Base-by-base conservation (phyloP, 2,329 filamentous ascomycete genomes). In the Paecilomyces niveus region DNA sequence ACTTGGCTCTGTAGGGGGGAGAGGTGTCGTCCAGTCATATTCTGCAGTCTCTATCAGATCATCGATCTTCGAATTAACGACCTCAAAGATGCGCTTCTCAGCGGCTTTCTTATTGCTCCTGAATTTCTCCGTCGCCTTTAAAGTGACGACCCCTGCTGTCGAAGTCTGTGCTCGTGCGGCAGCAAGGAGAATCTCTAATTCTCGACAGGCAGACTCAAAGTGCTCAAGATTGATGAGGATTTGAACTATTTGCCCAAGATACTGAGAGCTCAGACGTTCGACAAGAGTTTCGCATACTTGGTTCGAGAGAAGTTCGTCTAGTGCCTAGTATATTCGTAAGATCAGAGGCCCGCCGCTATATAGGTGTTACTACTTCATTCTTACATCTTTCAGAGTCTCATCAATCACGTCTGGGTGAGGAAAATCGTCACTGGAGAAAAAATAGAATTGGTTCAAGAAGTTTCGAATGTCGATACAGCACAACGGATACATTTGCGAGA, bases 391-490 rank as follows among this genome's bases (percentile, higher is more conserved):
- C 6, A 99, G 80, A 0, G 92, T 96, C 63, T 95, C 89, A 64
- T 99, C 94, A 64, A 99, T 96, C 56, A 95, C 84, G 62, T 85
- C 88, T 1, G 91, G 89, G 63, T 96, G 90, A 63, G 94, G 89
- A 70, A 97, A 97, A 71, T 97, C 92, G 68, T 97, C 92, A 68
- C 96, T 92, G 8, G 90, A 92, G 76, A 97, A 99, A 74, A 95
- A 92, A 74, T 97, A 97, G 68, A 99, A 97, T 70, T 97, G 92
- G 72, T 97, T 97, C 60, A 97, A 80, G 73, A 99, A 97, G 73
- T 97, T 97, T 49, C 93, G 86, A 67, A 99, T 97, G 69, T 97
- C 92, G 71, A 97, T 97, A 78, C 94, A 99, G 76, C 94, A 97
- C 32, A 97, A 82, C 1, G 94, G 93, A 71, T 99, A 99, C 94